Evolutionary conservation across 1,139 yeast genomes (phyloP).

Genomic region (Debaryomyces subglobosus): DNA sequence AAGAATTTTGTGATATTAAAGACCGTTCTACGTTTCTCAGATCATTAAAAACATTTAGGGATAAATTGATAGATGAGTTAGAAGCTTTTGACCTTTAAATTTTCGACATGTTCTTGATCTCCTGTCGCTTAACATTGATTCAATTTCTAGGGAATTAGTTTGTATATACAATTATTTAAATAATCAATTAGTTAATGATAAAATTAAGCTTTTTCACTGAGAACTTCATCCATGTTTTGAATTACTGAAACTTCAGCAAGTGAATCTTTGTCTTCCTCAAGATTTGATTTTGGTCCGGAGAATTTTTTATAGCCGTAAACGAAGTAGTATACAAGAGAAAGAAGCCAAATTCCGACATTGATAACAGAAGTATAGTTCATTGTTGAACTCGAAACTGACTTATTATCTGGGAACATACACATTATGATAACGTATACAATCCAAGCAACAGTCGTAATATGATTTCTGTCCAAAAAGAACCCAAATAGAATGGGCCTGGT

Average conservation of each 20-base stretch:
- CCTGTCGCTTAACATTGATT: background rate
- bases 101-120: too few relatives aligned
- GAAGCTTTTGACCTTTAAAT: background rate
- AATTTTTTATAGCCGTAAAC: constrained; percentile 38
- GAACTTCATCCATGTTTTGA: constrained; percentile 12
- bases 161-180: background rate
- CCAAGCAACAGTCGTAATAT: constrained; percentile 38
- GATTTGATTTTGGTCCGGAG: constrained; percentile 42
- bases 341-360: constrained; percentile 42
- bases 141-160: background rate
- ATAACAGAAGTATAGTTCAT: constrained; percentile 68
- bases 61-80: constrained; percentile 9
- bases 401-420: constrained; percentile 49
- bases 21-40: constrained; percentile 1
- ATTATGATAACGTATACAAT: constrained; percentile 44
- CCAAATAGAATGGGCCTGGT: constrained; percentile 60
- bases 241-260: constrained; percentile 7
- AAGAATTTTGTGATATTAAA: background rate
- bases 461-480: constrained; percentile 32
- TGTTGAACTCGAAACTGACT: constrained; percentile 36
- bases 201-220: constrained; percentile 10
- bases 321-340: constrained; percentile 48
- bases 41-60: constrained; percentile 7
- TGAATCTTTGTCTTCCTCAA: constrained; percentile 19
- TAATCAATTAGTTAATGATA: background rate